phyloP scores from a whole-genome alignment of 345 rosid genomes.

The Hevea brasiliensis region DNA sequence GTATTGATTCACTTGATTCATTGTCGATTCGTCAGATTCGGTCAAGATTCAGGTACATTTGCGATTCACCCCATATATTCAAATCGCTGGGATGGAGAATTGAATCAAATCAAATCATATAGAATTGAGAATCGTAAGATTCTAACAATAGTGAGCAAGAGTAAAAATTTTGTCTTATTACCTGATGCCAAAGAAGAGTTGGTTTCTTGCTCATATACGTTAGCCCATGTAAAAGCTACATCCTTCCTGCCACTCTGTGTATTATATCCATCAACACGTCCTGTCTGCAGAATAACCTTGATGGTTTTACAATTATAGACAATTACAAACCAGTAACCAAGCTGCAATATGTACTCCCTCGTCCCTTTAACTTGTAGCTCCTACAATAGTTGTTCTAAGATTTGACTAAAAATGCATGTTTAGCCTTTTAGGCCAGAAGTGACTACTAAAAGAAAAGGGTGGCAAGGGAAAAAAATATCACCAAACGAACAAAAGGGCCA shows the following conservation, averaged over 20 bases:
- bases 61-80: too few species aligned
- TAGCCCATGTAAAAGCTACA: constrained; percentile 63
- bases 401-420: neutral
- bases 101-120: too few species aligned
- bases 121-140: too few species aligned
- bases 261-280: constrained; percentile 65
- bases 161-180: constrained; percentile 6
- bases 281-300: constrained; percentile 47
- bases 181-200: constrained; percentile 38
- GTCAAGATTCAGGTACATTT: too few species aligned
- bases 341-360: neutral
- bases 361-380: neutral
- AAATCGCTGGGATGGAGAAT: too few species aligned
- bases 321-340: neutral
- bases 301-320: neutral
- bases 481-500: neutral
- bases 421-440: too few species aligned
- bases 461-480: too few species aligned
- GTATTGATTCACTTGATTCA: too few species aligned
- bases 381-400: neutral
- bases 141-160: too few species aligned
- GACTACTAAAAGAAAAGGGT: too few species aligned
- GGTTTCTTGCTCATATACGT: constrained; percentile 52
- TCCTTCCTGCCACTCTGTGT: constrained; percentile 56
- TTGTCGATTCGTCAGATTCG: too few species aligned